Base-by-base conservation (phyloP, 148 eudicot species). In the Camellia japonica region DNA sequence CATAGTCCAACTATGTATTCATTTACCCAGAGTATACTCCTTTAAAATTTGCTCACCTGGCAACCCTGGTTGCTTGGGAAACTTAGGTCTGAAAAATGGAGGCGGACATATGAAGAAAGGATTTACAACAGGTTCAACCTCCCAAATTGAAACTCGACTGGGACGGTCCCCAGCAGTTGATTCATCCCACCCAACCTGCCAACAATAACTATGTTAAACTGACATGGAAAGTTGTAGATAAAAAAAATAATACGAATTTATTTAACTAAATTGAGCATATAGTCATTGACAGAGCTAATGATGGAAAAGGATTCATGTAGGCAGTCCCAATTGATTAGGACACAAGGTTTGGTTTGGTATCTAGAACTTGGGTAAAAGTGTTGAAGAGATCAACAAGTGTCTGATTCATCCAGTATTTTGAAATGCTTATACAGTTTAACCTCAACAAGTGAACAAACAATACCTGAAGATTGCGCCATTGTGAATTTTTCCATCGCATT, bases 161-260 rank as follows among this genome's bases (percentile, higher is more conserved):
- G 99, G 99, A 79, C 97, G 98, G 58, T 92, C 99, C 70, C 98
- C 99, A 58, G 98, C 94, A 68, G 98, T 90, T 72, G 99, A 95
- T 85, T 95, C 99, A 86, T 95, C 99, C 99, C 99, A 95, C 68
- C 99, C 99, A 83, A 95, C 99, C 98, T 96, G 81, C 60, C 80
- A 85, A 84, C 14, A 79, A 61, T 62, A 71, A n/a, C 63, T 4
- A 76, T 58, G 56, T 68, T 41, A 30, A 65, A 58, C 30, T 44
- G 4, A 30, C 38, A 30, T 30, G 38, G 38, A 30, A 30, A 30
- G 38, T 30, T 30, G 38, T 30, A 30, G 38, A 30, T 30, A 30
- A 30, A 30, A 30, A 30, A 30, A 30, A 30, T 30, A 30, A 30
- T 1, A 30, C 38, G 38, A 30, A 30, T 30, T 30, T 30, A 30